Base-by-base conservation (phyloP, 306 rosid species). In the Prunus dulcis region DNA sequence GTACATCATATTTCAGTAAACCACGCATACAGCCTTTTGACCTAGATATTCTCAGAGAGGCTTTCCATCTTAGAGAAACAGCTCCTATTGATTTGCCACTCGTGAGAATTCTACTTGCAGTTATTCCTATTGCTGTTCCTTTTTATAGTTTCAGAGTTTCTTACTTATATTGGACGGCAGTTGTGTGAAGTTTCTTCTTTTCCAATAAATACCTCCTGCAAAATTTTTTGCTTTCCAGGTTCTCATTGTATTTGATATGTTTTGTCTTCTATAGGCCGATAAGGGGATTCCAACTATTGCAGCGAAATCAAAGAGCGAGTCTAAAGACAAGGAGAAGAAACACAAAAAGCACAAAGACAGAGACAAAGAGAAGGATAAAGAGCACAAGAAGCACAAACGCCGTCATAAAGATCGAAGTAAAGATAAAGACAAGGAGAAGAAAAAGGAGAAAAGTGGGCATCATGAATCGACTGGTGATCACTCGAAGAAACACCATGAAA, bases 241-340 rank as follows among this genome's bases (percentile, higher is more conserved):
- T 67, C 28, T 71, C 51, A 73, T 67, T 19, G 9, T 43, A 58
- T 8, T 18, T 46, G 60, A 46, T 52, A 72, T 46, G 1, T 71
- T 25, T 55, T 57, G 27, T 75, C 27, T 32, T 73, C 41, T 63
- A 69, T 75, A 96, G 99, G 92, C 93, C 10, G 98, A 96, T 81
- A 96, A 96, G 84, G 99, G 99, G 51, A 86, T 71, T 75, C 93
- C 93, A 27, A 93, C 98, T 69, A 82, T 92, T 76, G 64, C 89
- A 50, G 97, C 93, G 22, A 96, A 92, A 76, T 91, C 90, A 69
- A 96, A 93, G 86, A 69, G 89, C 15, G 93, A 89, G 74, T 78
- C 90, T 67, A 95, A 95, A 85, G 99, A 95, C 79, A 95, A 88
- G 86, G 97, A 95, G 80, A 92, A 87, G 87, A 95, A 89, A 86